A percentile compares a stretch with the other conserved stretches of the same genome.
Evolutionary conservation across 345 rosid genomes (phyloP).

Genomic region (Syzygium oleosum): DNA sequence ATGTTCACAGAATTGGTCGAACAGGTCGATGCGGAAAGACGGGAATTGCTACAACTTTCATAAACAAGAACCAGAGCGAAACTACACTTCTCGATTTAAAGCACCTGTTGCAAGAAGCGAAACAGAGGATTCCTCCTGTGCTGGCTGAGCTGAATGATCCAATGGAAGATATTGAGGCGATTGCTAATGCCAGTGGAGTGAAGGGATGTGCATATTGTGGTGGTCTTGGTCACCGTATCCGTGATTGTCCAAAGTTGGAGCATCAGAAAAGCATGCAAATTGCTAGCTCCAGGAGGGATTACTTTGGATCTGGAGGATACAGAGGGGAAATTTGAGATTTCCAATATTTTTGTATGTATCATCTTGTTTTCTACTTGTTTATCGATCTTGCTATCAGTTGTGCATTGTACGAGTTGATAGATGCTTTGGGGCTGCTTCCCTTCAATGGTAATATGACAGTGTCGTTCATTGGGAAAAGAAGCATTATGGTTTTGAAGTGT

Average conservation of each 20-base stretch:
- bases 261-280: conserved; percentile 78
- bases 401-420: neutral
- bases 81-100: conserved; percentile 79
- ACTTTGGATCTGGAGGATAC: conserved; percentile 87
- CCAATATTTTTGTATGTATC: neutral
- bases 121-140: conserved; percentile 91
- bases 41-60: conserved; percentile 88
- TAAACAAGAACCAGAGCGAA: conserved; percentile 92
- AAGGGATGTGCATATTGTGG: conserved; percentile 97
- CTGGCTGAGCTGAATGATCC: conserved; percentile 84
- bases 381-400: neutral
- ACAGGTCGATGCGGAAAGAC: conserved; percentile 95
- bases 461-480: neutral
- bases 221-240: conserved; percentile 84
- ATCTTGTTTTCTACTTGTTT: neutral
- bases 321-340: conserved; percentile 60
- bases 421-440: neutral
- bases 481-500: neutral
- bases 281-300: conserved; percentile 78
- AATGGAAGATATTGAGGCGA: conserved; percentile 72
- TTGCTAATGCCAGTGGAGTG: conserved; percentile 66
- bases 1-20: conserved; percentile 88
- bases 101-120: conserved; percentile 86
- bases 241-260: conserved; percentile 85
- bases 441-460: neutral